Conservation (phyloP, 306 rosid genomes). For the Prunus persica region Prunus_persica_NCBIv2 NC_034014.1:10000001-10000500, state of each 20-base stretch:
- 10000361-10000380: background rate
- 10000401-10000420: background rate
- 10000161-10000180: background rate
- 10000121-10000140: constrained; percentile 49
- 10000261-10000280: background rate
- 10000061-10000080: background rate
- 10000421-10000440: background rate
- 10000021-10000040: constrained; percentile 52
- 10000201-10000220: background rate
- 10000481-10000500: background rate
- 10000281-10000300: background rate
- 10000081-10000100: background rate
- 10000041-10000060: background rate
- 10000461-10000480: background rate
- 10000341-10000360: background rate
- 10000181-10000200: background rate
- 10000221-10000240: background rate
- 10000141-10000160: constrained; percentile 38
- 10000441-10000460: background rate
- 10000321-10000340: background rate
- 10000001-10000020: constrained; percentile 53
- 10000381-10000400: background rate
- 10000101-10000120: constrained; percentile 34
- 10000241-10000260: background rate
- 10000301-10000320: background rate